These are phyloP conservation scores for Penicillium verrucosum DNA, from an alignment of 2,329 filamentous ascomycete species.

Conservation along the genomic window DNA sequence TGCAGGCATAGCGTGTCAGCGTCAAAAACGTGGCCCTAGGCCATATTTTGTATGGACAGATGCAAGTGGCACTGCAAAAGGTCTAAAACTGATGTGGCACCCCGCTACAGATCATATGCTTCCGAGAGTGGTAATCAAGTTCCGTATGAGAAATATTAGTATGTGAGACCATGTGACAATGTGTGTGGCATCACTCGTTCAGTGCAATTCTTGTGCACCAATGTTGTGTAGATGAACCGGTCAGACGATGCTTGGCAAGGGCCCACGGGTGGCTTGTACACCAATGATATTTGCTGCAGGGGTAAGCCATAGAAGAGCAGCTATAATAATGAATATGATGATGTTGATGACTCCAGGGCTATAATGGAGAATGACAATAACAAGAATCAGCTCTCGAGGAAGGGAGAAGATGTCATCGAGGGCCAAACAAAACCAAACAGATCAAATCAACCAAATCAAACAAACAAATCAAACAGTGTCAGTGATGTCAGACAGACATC, in stretches of 20 bases:
- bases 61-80: slow-evolving; percentile 27
- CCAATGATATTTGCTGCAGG: slow-evolving; percentile 19
- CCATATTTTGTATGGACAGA: slow-evolving; percentile 49
- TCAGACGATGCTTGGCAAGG: slow-evolving; percentile 51
- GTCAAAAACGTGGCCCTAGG: slow-evolving; percentile 56
- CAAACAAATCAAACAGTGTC: neutral
- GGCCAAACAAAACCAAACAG: neutral
- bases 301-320: neutral
- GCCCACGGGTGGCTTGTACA: slow-evolving; percentile 37
- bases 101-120: slow-evolving; percentile 47
- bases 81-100: slow-evolving; percentile 29
- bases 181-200: slow-evolving; percentile 48
- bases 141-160: slow-evolving; percentile 43
- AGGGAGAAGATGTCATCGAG: neutral
- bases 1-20: slow-evolving; percentile 50
- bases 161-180: neutral
- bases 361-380: neutral
- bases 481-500: slow-evolving; percentile 3
- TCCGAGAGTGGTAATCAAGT: slow-evolving; percentile 41
- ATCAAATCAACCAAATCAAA: neutral
- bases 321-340: neutral
- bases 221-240: slow-evolving; percentile 43
- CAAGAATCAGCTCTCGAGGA: neutral
- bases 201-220: slow-evolving; percentile 45
- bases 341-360: neutral